Conservation (phyloP, 2,329 filamentous ascomycete genomes). For the Sclerotiophoma versabilis region DNA sequence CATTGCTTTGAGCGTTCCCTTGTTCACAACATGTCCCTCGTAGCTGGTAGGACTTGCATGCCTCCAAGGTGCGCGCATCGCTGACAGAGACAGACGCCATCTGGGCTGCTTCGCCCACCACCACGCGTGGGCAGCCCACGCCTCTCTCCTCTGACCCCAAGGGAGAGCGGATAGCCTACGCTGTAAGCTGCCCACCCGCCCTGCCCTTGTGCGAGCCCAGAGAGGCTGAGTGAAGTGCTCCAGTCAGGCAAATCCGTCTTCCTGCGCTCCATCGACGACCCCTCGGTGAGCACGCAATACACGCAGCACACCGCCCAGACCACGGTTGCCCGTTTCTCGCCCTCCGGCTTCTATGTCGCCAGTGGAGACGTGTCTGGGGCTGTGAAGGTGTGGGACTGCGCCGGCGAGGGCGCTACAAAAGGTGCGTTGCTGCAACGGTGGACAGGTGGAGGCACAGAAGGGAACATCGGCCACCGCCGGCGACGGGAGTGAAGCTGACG, state of each 20-base stretch:
- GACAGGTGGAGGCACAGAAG: not conserved
- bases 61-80: not conserved
- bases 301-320: slow-evolving; percentile 87
- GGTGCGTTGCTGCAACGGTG: slow-evolving; percentile 49
- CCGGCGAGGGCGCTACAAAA: slow-evolving; percentile 86
- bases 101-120: slow-evolving; percentile 84
- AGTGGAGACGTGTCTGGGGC: slow-evolving; percentile 86
- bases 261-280: slow-evolving; percentile 91
- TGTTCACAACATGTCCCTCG: slow-evolving; percentile 24
- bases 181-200: slow-evolving; percentile 63
- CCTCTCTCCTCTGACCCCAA: slow-evolving; percentile 87
- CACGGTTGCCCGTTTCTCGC: slow-evolving; percentile 91
- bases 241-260: slow-evolving; percentile 97
- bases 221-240: not conserved
- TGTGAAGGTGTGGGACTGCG: slow-evolving; percentile 90
- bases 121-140: slow-evolving; percentile 84
- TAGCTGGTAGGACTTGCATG: slow-evolving; percentile 23
- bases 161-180: slow-evolving; percentile 91
- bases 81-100: slow-evolving; percentile 65
- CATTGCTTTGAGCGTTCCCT: slow-evolving; percentile 4
- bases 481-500: slow-evolving; percentile 35
- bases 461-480: not conserved
- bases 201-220: not conserved
- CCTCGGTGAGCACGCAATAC: slow-evolving; percentile 85
- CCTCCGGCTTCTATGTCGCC: slow-evolving; percentile 92